Evolutionary conservation across 257 asterid species (phyloP).

Genomic region (Gentiana dahurica): DNA sequence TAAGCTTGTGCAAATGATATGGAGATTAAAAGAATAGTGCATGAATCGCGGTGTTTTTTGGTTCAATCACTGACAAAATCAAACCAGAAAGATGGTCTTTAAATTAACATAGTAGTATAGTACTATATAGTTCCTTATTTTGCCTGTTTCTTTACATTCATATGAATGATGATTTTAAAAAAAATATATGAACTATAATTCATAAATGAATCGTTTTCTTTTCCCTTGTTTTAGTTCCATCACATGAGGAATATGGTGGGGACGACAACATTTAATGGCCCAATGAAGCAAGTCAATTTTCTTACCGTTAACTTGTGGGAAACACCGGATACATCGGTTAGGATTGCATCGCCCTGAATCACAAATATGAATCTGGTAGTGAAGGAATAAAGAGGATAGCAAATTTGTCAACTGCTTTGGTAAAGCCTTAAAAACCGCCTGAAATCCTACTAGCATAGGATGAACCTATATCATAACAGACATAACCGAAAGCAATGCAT

Average conservation of each 20-base stretch:
- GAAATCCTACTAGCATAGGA: background rate
- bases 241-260: background rate
- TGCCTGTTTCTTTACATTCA: too few species aligned
- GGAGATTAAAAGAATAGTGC: background rate
- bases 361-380: conserved; percentile 60
- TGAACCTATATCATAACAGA: background rate
- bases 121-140: too few species aligned
- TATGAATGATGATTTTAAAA: too few species aligned
- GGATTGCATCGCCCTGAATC: conserved; percentile 58
- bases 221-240: too few species aligned
- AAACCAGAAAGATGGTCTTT: background rate
- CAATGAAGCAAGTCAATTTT: conserved; percentile 5
- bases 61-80: background rate
- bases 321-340: conserved; percentile 32
- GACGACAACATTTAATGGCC: background rate
- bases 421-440: background rate
- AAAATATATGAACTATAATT: too few species aligned
- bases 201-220: too few species aligned
- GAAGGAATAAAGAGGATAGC: conserved; percentile 7
- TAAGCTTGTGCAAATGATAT: background rate
- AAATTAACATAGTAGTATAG: too few species aligned
- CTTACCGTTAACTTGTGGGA: conserved; percentile 50
- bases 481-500: conserved; percentile 1
- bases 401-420: background rate
- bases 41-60: background rate